A percentile compares a stretch with the other conserved stretches of the same genome.
Conservation (phyloP, 2,329 filamentous ascomycete species). For the Fusarium illudens region DNA sequence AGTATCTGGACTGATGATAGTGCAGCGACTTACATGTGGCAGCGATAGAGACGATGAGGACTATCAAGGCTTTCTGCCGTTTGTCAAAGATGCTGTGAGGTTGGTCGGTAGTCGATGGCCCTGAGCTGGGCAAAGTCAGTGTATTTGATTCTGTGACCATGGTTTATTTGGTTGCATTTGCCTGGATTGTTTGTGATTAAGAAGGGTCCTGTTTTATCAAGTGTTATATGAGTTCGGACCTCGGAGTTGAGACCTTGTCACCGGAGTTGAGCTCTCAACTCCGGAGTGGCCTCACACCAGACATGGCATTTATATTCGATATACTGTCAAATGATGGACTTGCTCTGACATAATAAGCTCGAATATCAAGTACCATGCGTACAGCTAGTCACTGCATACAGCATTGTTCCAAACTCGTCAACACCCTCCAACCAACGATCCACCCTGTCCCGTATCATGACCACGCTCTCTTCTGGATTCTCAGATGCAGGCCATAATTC, state of each 20-base stretch:
- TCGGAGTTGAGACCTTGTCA: neutral
- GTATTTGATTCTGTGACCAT: neutral
- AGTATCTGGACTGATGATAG: constrained; percentile 1
- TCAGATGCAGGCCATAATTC: constrained; percentile 58
- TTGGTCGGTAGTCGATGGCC: neutral
- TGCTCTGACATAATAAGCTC: neutral
- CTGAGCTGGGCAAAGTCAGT: neutral
- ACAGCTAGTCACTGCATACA: constrained; percentile 58
- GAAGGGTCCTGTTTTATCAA: neutral
- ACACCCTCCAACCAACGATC: constrained; percentile 59
- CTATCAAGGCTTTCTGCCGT: constrained; percentile 57
- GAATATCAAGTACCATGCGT: constrained; percentile 48
- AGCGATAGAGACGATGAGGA: constrained; percentile 57
- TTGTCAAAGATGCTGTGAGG: constrained; percentile 62
- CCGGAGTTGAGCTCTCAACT: neutral
- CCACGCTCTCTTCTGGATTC: constrained; percentile 45
- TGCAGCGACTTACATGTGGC: constrained; percentile 56
- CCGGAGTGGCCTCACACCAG: neutral
- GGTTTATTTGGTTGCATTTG: neutral
- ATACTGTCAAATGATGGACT: neutral
- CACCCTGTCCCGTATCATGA: constrained; percentile 48
- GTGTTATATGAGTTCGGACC: neutral
- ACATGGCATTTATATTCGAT: neutral
- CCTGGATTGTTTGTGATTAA: neutral
- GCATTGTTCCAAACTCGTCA: constrained; percentile 63